Evolutionary conservation across 495 filamentous ascomycete genomes (phyloP).

Genomic region (Sordaria brevicollis): DNA sequence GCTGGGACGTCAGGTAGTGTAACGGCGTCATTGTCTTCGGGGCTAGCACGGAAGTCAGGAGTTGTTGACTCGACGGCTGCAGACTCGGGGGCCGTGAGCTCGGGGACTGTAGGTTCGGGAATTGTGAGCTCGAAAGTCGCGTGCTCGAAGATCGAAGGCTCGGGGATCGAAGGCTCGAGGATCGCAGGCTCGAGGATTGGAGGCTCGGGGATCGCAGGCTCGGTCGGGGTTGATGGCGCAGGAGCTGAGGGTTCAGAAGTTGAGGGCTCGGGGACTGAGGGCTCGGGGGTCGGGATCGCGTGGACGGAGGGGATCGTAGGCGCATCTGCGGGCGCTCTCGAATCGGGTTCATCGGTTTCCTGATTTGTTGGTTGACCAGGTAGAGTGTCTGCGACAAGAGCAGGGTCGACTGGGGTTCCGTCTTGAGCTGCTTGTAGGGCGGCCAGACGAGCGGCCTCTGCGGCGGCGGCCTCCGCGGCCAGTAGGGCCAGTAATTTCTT

Average conservation of each 20-base stretch:
- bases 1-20: neutral
- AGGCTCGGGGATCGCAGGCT: slow-evolving; percentile 18
- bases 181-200: neutral
- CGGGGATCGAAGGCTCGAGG: slow-evolving; percentile 16
- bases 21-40: slow-evolving; percentile 10
- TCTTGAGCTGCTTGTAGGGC: neutral
- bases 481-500: neutral
- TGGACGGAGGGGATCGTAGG: neutral
- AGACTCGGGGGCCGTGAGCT: neutral
- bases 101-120: neutral
- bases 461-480: neutral
- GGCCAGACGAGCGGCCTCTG: neutral
- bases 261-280: slow-evolving; percentile 16
- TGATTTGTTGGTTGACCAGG: neutral
- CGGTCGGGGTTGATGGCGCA: too few species aligned
- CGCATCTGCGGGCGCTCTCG: neutral
- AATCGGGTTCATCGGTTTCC: neutral
- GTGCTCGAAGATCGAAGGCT: neutral
- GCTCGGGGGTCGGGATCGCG: neutral
- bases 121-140: neutral
- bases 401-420: neutral
- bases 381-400: neutral
- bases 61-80: neutral
- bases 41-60: neutral
- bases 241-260: neutral